Evolutionary conservation across 495 filamentous ascomycete species (phyloP).

Genomic region (Rhizodiscina lignyota): DNA sequence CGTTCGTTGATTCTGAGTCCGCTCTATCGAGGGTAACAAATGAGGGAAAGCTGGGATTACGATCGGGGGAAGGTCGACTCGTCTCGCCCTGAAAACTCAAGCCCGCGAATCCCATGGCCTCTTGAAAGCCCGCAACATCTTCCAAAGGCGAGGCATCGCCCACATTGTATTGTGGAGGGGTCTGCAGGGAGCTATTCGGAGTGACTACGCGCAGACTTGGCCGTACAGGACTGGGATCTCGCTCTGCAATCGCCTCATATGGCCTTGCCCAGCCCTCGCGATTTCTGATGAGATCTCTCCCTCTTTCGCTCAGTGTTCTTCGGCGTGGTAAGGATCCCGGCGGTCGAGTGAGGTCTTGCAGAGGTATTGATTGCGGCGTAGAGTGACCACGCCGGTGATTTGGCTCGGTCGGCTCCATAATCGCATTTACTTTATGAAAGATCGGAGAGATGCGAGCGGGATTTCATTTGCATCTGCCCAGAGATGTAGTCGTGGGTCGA

Average conservation of each 20-base stretch:
- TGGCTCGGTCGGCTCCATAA: too few relatives aligned
- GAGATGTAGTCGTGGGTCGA: too few relatives aligned
- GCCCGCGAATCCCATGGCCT: constrained; percentile 43
- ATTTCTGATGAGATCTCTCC: constrained; percentile 16
- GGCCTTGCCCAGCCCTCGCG: constrained; percentile 12
- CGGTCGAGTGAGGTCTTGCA: constrained; percentile 59
- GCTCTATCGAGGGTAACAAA: not conserved
- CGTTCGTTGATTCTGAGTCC: not conserved
- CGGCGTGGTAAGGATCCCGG: constrained; percentile 23
- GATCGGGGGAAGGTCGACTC: constrained; percentile 4
- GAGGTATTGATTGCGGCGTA: constrained; percentile 58
- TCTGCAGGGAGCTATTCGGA: not conserved
- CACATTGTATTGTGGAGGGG: constrained; percentile 21
- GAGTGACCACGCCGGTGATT: constrained; percentile 29
- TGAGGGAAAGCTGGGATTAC: not conserved
- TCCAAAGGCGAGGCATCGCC: constrained; percentile 28
- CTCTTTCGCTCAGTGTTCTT: constrained; percentile 21
- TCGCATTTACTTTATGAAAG: too few relatives aligned
- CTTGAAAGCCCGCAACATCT: constrained; percentile 34
- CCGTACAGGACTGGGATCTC: constrained; percentile 30
- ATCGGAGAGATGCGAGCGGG: too few relatives aligned
- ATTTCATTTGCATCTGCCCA: too few relatives aligned
- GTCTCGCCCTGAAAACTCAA: constrained; percentile 31
- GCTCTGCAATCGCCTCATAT: constrained; percentile 37
- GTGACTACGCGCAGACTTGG: not conserved